These are phyloP conservation scores for Parascedosporium putredinis DNA, from an alignment of 2,329 filamentous ascomycete genomes.

Conservation along the genomic window DNA sequence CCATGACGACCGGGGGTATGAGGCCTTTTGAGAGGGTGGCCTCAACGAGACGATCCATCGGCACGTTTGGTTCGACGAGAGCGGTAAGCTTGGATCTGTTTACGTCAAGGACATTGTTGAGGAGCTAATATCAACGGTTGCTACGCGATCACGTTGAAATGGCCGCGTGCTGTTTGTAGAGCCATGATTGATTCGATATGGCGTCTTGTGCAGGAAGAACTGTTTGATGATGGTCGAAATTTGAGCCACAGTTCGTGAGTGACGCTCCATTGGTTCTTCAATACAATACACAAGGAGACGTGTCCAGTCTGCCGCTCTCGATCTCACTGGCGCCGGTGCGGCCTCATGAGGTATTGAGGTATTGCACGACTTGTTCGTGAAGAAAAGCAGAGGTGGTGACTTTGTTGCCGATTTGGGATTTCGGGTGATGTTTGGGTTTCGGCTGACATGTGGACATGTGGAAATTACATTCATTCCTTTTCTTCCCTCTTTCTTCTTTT, in stretches of 20 bases:
- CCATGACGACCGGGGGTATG: slow-evolving; percentile 63
- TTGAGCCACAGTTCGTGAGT: slow-evolving; percentile 34
- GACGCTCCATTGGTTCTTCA: slow-evolving; percentile 35
- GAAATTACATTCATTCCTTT: no score
- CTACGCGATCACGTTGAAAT: slow-evolving; percentile 27
- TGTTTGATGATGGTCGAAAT: slow-evolving; percentile 36
- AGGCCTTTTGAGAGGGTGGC: slow-evolving; percentile 54
- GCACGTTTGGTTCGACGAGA: slow-evolving; percentile 65
- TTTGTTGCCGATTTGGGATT: no score
- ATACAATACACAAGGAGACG: no score
- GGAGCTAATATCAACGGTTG: slow-evolving; percentile 52
- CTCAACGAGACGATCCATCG: slow-evolving; percentile 62
- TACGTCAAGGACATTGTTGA: slow-evolving; percentile 54
- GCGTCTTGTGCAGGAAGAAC: slow-evolving; percentile 37
- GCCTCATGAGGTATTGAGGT: background rate
- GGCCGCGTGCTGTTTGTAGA: slow-evolving; percentile 65
- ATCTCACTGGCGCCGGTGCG: background rate
- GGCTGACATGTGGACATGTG: no score
- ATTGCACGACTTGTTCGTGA: no score
- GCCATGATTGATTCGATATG: slow-evolving; percentile 69
- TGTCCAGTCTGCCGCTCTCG: background rate
- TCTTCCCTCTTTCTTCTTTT: no score
- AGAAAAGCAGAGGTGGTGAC: no score
- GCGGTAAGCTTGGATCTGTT: slow-evolving; percentile 45
- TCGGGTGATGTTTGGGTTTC: no score